Evolutionary conservation across 768 basidiomycete genomes (phyloP), one percentile per base, ranked within the genome.

Genomic region (Russula virescens): DNA sequence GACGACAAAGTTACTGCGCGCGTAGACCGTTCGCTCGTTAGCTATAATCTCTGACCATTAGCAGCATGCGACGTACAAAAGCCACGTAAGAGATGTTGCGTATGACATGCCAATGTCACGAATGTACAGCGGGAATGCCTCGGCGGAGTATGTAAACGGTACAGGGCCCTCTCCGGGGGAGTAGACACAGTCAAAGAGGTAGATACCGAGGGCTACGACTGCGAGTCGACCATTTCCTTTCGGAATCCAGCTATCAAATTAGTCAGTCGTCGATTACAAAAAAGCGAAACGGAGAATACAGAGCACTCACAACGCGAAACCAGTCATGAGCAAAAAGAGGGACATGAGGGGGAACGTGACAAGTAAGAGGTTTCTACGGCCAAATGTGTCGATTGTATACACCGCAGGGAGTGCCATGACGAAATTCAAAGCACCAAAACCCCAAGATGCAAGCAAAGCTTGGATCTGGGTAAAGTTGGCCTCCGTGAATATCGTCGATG

Each of bases 111-210:
- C 89, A 76, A 88, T 79, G 68, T 90, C 89, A 68, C 91, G 79
- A 62, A 89, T 82, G 34, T 87, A 86, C 45, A 95, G 78, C 7
- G 92, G 94, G 81, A 91, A 96, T 14, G 89, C 92, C 73, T 95
- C 94, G 3, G 93, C 93, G 5, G 91, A 93, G 71, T 94, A 95
- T 3, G 89, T 87, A 73, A 88, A 94, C 0, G 93, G 93, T 9
- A 94, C 92, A 7, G 93, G 93, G 0, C 93, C 93, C 76, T 92
- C 91, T 64, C 91, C 91, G 1, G 88, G 89, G 0, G 88, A 89
- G 72, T 92, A 91, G 72, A 86, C 87, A 61, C 85, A 76, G 2
- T 77, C 77, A 67, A 81, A 88, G 2, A 84, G 77, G 70, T 82
- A 86, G 60, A 84, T 80, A n/a, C 82, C 80, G 2, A 84, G 62